These are phyloP conservation scores for Pseudogymnoascus sp. DNA, from an alignment of 2,329 filamentous ascomycete genomes.

Conservation along the genomic window DNA sequence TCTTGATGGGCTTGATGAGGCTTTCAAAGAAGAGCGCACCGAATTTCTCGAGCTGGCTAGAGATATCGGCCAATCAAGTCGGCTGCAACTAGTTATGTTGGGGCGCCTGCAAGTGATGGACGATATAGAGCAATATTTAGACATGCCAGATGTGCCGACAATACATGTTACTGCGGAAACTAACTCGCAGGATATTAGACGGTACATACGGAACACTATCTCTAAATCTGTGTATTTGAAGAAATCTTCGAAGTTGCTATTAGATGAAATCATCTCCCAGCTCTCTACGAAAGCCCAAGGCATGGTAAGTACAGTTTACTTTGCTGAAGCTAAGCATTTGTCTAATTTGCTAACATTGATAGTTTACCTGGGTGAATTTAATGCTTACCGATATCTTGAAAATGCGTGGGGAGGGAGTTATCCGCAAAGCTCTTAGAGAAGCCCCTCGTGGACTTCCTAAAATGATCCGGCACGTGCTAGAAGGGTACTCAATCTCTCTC, in stretches of 20 bases:
- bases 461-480: background rate
- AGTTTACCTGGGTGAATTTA: background rate
- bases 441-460: background rate
- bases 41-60: background rate
- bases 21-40: background rate
- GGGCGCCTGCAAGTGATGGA: background rate
- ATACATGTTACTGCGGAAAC: background rate
- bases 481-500: background rate
- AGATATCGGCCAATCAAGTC: background rate
- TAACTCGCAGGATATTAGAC: background rate
- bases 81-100: background rate
- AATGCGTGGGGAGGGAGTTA: background rate
- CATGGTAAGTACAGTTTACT: background rate
- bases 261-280: background rate
- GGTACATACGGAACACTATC: background rate
- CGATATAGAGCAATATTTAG: background rate
- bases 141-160: background rate
- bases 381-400: background rate
- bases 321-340: background rate
- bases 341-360: background rate
- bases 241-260: background rate
- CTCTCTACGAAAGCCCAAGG: background rate
- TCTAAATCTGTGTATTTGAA: background rate
- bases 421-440: background rate
- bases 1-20: background rate